A percentile compares a stretch with the other conserved stretches of the same genome.
These are phyloP conservation scores for Ciborinia camelliae DNA, from an alignment of 2,329 filamentous ascomycete species.

Conservation along the genomic window DNA sequence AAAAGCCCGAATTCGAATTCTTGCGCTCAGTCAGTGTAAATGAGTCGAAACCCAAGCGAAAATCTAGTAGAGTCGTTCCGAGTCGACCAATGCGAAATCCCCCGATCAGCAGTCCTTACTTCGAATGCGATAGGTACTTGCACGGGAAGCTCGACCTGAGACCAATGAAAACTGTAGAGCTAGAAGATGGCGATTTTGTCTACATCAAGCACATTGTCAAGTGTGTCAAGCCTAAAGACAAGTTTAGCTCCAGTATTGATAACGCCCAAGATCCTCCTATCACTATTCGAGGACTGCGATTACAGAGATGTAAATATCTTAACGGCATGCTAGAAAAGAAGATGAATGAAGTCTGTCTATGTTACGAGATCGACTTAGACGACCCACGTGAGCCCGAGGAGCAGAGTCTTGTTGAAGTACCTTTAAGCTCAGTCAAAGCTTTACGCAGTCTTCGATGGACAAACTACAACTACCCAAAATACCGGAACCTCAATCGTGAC, in stretches of 20 bases:
- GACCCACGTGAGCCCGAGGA: constrained; percentile 36
- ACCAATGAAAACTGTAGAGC: constrained; percentile 27
- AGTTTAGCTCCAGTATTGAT: constrained; percentile 38
- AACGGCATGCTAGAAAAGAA: constrained; percentile 39
- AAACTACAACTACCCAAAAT: constrained; percentile 49
- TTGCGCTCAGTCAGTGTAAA: constrained; percentile 18
- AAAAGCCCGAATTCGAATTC: constrained; percentile 3
- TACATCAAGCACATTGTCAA: constrained; percentile 35
- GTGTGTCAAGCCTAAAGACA: not conserved
- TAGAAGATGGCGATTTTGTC: constrained; percentile 39
- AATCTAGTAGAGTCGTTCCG: constrained; percentile 21
- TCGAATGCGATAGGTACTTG: constrained; percentile 41
- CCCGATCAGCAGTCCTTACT: constrained; percentile 26
- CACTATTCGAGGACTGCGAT: constrained; percentile 42
- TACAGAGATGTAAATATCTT: constrained; percentile 39
- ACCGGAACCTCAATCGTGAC: constrained; percentile 33
- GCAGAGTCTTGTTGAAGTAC: constrained; percentile 46
- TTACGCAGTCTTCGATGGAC: constrained; percentile 50
- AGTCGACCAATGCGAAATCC: constrained; percentile 31
- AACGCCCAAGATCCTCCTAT: constrained; percentile 34
- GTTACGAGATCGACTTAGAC: constrained; percentile 39
- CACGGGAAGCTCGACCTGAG: constrained; percentile 39
- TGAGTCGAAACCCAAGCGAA: constrained; percentile 2
- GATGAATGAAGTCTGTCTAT: constrained; percentile 47
- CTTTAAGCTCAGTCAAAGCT: constrained; percentile 39